Evolutionary conservation across 2,329 filamentous ascomycete species (phyloP), one percentile per base, ranked within the genome.

Genomic region (Aspergillus amoenus): DNA sequence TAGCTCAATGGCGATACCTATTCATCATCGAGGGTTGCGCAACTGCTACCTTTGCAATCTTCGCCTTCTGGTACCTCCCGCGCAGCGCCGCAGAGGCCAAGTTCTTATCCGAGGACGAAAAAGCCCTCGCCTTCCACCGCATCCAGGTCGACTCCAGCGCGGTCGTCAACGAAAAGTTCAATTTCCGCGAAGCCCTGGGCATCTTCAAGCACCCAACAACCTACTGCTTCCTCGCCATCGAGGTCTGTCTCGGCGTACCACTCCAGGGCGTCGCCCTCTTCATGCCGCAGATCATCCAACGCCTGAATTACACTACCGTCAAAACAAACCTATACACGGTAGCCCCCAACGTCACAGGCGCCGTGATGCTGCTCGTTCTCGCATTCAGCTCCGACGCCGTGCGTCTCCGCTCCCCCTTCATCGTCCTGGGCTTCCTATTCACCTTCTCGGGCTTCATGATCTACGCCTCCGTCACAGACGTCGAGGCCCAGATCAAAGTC

Each of bases 361-460:
- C 89, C 0, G 82, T 82, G 1, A 85, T 91, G 78, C 77, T 91
- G 4, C 77, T 92, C 0, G 76, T 91, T 18, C 76, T 92, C 1
- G 88, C 88, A 0, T 91, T 90, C 65, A 74, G 82, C 11, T 67
- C 65, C 3, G 65, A 67, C 41, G 51, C 60, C 27, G 64, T 59
- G 43, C 60, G 58, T 1, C 64, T 66, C 22, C 64, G 63, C 1
- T 65, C 60, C 3, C 88, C 89, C 0, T 92, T 92, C 69, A 88
- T 93, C 63, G 84, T 85, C 0, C 75, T 90, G 0, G 89, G 88
- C 0, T 93, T 91, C 70, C 71, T 84, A 2, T 84, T 93, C 64
- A 91, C 89, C 0, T 89, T 92, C 67, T 81, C 83, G 47, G 90
- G 90, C 4, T 91, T 93, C 76, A 84, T 92, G 71, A 89, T 93